Conservation (phyloP, 2,329 filamentous ascomycete species). For the Monosporascus cannonballus region DNA sequence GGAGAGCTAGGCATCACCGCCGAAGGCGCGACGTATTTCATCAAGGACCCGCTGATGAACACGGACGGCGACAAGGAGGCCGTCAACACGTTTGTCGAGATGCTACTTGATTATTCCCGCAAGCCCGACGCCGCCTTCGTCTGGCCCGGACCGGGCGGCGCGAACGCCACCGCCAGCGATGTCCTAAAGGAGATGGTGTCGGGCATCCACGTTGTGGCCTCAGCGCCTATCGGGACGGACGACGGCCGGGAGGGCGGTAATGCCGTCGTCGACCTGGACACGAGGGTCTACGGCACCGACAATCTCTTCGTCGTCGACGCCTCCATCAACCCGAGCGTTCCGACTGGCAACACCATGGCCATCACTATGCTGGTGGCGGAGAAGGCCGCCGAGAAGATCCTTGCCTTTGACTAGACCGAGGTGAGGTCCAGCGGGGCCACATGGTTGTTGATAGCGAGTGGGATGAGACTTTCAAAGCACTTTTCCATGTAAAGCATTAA, state of each 20-base stretch:
- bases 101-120: neutral
- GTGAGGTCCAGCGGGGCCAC: neutral
- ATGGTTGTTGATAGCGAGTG: too few relatives aligned
- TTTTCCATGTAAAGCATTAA: too few relatives aligned
- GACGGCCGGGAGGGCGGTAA: constrained; percentile 11
- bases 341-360: constrained; percentile 9
- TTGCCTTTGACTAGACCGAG: constrained; percentile 9
- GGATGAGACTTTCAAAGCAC: too few relatives aligned
- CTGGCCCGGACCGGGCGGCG: constrained; percentile 35
- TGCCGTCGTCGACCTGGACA: constrained; percentile 6
- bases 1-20: neutral
- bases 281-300: constrained; percentile 8
- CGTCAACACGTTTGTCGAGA: constrained; percentile 1
- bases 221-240: constrained; percentile 28
- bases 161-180: constrained; percentile 32
- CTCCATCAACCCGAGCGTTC: constrained; percentile 6
- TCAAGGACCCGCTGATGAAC: neutral
- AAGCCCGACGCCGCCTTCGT: constrained; percentile 24
- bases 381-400: constrained; percentile 39
- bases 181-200: constrained; percentile 29
- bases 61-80: constrained; percentile 4
- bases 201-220: constrained; percentile 28
- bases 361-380: constrained; percentile 6
- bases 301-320: constrained; percentile 9
- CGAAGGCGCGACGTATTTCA: neutral